A percentile compares a stretch with the other conserved stretches of the same genome.
phyloP scores from a whole-genome alignment of 2,329 filamentous ascomycete genomes.

The Alternaria triticimaculans region DNA sequence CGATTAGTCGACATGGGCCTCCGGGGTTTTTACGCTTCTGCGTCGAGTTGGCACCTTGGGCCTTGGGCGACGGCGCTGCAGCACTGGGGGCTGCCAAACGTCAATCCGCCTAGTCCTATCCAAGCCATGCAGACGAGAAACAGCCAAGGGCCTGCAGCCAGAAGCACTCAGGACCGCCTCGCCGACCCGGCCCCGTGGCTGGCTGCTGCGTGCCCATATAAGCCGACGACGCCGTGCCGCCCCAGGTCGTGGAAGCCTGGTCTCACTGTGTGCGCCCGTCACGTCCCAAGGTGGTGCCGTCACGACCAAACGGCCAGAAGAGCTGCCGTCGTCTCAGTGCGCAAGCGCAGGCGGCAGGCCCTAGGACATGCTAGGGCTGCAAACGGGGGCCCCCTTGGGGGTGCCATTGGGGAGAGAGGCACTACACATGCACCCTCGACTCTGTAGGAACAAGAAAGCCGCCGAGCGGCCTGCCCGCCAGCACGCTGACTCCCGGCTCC shows the following conservation, averaged over 20 bases:
- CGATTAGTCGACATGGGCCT: slow-evolving; percentile 25
- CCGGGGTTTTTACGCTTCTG: slow-evolving; percentile 29
- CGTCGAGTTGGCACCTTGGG: slow-evolving; percentile 16
- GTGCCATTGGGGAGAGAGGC: background rate
- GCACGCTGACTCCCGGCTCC: background rate
- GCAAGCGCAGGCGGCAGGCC: slow-evolving; percentile 13
- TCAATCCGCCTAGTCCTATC: slow-evolving; percentile 27
- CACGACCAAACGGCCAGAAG: background rate
- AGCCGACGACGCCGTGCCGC: slow-evolving; percentile 16
- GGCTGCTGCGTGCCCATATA: slow-evolving; percentile 6
- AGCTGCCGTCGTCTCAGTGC: slow-evolving; percentile 9
- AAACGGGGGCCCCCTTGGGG: slow-evolving; percentile 9
- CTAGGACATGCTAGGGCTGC: slow-evolving; percentile 9
- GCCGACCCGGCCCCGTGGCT: slow-evolving; percentile 14
- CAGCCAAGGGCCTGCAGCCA: background rate
- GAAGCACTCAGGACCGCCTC: slow-evolving; percentile 2
- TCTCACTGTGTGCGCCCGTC: background rate
- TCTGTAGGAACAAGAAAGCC: slow-evolving; percentile 7
- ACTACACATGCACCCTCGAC: slow-evolving; percentile 10
- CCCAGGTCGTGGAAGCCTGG: slow-evolving; percentile 10
- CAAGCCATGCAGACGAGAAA: slow-evolving; percentile 16
- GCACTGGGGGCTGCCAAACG: slow-evolving; percentile 9
- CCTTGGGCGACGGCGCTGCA: slow-evolving; percentile 3
- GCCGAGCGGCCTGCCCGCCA: background rate
- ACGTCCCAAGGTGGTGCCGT: background rate